Conservation (phyloP, 2,329 filamentous ascomycete species). For the Westerdykella sp. region DNA sequence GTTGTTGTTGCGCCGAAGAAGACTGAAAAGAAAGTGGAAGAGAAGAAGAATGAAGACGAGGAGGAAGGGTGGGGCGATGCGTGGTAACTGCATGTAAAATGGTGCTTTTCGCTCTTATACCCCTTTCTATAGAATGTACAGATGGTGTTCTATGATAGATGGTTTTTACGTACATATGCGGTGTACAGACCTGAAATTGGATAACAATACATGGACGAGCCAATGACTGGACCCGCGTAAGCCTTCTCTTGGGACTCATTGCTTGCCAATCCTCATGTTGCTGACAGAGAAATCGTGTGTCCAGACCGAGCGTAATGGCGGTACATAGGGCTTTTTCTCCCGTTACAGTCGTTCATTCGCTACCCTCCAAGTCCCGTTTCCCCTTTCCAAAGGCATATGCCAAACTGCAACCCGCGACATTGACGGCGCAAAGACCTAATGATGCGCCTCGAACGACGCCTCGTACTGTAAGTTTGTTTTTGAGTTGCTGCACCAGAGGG, state of each 20-base stretch:
- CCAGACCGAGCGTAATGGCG: too few relatives aligned
- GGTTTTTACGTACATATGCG: too few relatives aligned
- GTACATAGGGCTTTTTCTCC: too few relatives aligned
- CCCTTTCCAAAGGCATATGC: slow-evolving; percentile 48
- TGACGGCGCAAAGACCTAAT: slow-evolving; percentile 46
- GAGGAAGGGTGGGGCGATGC: slow-evolving; percentile 37
- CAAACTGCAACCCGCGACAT: slow-evolving; percentile 47
- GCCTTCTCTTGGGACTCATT: too few relatives aligned
- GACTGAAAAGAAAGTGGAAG: slow-evolving; percentile 26
- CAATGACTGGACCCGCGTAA: too few relatives aligned
- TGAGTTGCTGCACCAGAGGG: slow-evolving; percentile 30
- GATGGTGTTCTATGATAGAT: too few relatives aligned
- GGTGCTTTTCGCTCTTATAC: too few relatives aligned
- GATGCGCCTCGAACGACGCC: slow-evolving; percentile 49
- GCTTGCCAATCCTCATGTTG: too few relatives aligned
- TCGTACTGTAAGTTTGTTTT: slow-evolving; percentile 45
- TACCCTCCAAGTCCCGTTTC: slow-evolving; percentile 28
- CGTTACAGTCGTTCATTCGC: neutral
- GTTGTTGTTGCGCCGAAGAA: slow-evolving; percentile 24
- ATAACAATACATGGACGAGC: too few relatives aligned
- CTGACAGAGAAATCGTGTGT: too few relatives aligned
- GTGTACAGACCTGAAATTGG: too few relatives aligned
- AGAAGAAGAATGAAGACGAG: slow-evolving; percentile 39
- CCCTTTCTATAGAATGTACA: too few relatives aligned
- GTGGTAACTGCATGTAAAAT: slow-evolving; percentile 18